Percentiles rank a stretch among this genome's conserved stretches.
Evolutionary conservation across 495 filamentous ascomycete genomes (phyloP).

Genomic region (Acidiella bohemica): DNA sequence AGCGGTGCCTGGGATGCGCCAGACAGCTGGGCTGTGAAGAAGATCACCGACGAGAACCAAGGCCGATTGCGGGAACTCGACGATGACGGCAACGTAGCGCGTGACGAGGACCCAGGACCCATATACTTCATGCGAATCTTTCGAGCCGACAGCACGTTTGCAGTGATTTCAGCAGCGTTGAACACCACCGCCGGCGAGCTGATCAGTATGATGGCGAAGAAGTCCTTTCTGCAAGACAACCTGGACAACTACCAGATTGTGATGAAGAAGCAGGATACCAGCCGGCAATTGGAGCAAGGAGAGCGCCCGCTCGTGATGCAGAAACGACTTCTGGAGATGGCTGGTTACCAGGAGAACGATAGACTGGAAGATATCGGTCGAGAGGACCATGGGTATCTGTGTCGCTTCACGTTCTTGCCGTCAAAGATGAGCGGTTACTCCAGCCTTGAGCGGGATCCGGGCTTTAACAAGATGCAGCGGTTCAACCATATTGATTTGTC

Average conservation of each 20-base stretch:
- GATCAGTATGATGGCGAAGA: conserved; percentile 69
- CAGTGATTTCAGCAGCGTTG: conserved; percentile 67
- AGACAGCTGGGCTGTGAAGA: conserved; percentile 84
- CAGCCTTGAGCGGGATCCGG: conserved; percentile 61
- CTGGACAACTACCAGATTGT: conserved; percentile 90
- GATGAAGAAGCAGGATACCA: conserved; percentile 82
- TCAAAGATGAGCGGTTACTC: conserved; percentile 73
- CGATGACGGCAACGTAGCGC: conserved; percentile 40
- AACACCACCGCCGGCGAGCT: conserved; percentile 76
- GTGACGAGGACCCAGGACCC: conserved; percentile 49
- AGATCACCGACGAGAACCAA: conserved; percentile 49
- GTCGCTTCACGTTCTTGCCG: conserved; percentile 87
- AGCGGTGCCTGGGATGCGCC: conserved; percentile 65
- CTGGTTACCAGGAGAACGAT: conserved; percentile 79
- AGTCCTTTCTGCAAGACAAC: conserved; percentile 80
- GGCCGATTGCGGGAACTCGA: conserved; percentile 45
- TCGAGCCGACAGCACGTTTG: conserved; percentile 82
- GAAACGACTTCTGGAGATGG: conserved; percentile 80
- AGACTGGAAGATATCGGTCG: conserved; percentile 88
- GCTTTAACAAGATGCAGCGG: conserved; percentile 67
- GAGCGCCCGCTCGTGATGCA: conserved; percentile 87
- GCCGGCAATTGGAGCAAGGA: conserved; percentile 57
- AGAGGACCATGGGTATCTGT: conserved; percentile 93
- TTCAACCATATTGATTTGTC: conserved; percentile 86
- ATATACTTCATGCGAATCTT: conserved; percentile 94